These are phyloP conservation scores for Aspergillus puulaauensis DNA, from an alignment of 2,329 filamentous ascomycete species.

Conservation along the genomic window DNA sequence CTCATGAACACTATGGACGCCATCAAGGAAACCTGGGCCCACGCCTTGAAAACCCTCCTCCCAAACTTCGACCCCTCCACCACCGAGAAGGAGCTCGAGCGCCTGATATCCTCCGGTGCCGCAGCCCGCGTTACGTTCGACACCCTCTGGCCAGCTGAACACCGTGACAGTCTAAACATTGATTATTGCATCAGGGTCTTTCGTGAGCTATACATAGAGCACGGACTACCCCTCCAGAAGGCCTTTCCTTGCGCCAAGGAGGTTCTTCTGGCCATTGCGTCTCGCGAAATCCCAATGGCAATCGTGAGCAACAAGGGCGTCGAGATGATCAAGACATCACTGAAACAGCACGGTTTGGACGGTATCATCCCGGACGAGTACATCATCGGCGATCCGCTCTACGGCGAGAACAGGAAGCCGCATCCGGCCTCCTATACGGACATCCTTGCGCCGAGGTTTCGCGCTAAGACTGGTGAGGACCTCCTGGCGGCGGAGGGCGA, in stretches of 20 bases:
- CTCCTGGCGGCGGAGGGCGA: neutral
- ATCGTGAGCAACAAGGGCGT: conserved; percentile 27
- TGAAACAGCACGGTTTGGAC: neutral
- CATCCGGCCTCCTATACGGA: conserved; percentile 14
- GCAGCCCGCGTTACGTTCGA: conserved; percentile 9
- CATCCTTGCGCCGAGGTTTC: conserved; percentile 15
- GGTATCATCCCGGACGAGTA: conserved; percentile 6
- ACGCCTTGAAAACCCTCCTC: conserved; percentile 14
- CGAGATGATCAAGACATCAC: conserved; percentile 6
- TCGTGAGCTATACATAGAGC: conserved; percentile 20
- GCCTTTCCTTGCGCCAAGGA: conserved; percentile 19
- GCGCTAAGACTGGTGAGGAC: conserved; percentile 5
- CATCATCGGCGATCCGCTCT: conserved; percentile 15
- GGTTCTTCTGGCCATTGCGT: conserved; percentile 13
- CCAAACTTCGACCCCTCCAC: neutral
- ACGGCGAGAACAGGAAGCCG: conserved; percentile 10
- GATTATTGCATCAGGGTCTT: conserved; percentile 19
- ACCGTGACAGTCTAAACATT: conserved; percentile 10
- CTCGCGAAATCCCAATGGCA: conserved; percentile 15
- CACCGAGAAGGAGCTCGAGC: neutral
- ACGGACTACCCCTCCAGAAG: conserved; percentile 20
- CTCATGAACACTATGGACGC: conserved; percentile 18
- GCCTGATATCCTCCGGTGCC: conserved; percentile 13
- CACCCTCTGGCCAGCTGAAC: conserved; percentile 7
- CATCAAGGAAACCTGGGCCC: conserved; percentile 7